Conservation (phyloP, 805 yeast genomes). For the Nakazawaea peltata region DNA sequence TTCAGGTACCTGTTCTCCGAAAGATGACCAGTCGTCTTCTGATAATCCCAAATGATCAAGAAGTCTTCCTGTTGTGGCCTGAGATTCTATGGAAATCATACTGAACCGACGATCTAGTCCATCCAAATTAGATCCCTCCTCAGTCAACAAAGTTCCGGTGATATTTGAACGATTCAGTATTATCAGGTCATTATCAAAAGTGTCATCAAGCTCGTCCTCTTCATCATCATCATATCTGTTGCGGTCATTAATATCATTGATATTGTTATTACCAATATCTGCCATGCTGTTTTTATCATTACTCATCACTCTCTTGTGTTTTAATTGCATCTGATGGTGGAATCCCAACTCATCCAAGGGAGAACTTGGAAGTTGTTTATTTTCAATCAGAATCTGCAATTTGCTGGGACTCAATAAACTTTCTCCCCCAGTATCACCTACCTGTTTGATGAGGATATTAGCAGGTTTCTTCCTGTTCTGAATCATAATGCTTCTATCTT, state of each 20-base stretch:
- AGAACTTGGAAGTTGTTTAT: conserved; percentile 3
- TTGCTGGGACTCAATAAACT: neutral
- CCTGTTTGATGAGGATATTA: too few species aligned
- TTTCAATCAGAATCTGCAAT: neutral
- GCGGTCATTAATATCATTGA: too few species aligned
- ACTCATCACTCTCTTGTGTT: too few species aligned
- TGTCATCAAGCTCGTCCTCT: neutral
- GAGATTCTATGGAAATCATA: conserved; percentile 18
- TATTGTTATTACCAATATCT: too few species aligned
- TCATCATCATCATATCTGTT: neutral
- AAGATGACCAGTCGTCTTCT: too few species aligned
- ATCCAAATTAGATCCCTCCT: neutral
- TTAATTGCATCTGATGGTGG: conserved; percentile 1
- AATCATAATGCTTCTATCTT: too few species aligned
- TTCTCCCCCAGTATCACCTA: too few species aligned
- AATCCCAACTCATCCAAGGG: conserved; percentile 6
- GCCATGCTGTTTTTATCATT: too few species aligned
- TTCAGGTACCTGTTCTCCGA: too few species aligned
- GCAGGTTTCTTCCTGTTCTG: too few species aligned
- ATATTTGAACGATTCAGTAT: too few species aligned
- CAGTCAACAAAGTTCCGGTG: neutral
- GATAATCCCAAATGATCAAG: conserved; percentile 23
- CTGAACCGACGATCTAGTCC: conserved; percentile 13
- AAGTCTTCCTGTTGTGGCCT: conserved; percentile 22
- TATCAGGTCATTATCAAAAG: too few species aligned